Base-by-base conservation (phyloP, 441 rosid species). In the Adansonia grandidieri region DNA sequence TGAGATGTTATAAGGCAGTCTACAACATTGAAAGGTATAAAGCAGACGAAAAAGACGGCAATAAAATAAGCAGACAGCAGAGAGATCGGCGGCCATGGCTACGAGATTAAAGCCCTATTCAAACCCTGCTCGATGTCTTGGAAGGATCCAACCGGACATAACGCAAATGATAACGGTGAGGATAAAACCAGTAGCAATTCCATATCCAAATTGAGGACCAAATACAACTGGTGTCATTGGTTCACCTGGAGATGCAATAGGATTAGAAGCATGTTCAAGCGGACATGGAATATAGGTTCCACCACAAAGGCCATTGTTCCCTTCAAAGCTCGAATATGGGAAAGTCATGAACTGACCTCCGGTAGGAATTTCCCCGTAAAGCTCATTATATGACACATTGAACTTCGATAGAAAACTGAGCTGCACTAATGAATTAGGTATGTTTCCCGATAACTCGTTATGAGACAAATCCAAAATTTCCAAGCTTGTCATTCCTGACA, bases 281-380 rank as follows among this genome's bases (percentile, higher is more conserved):
- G 7, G 61, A n/a, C 71, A 62, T 75, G 73, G 9, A 53, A 19
- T 40, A 28, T 50, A 37, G 5, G 22, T 4, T 32, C 53, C 50
- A 37, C 79, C 73, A 37, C 79, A 66, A 24, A 76, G 79, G 19
- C 78, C 78, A 28, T 40, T 8, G 57, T 77, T 77, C 13, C 79
- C 66, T 65, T 77, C 68, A 44, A 67, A 77, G 66, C 79, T 56
- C 40, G 79, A 77, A 54, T 32, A 20, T 14, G 66, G 66, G 11
- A 57, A 77, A 1, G 79, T 77, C 60, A 28, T 24, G 20, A 77
- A 67, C 68, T 77, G 74, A 10, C 79, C 74, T 68, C 79, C 74
- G 2, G 13, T n/a, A 9, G 74, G 74, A 3, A 77, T 77, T 44
- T 53, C 58, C 11, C 79, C 79, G 19, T 42, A 1, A 13, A 77